phyloP scores from a whole-genome alignment of 768 basidiomycete genomes.

The Agaricus subrufescens region DNA sequence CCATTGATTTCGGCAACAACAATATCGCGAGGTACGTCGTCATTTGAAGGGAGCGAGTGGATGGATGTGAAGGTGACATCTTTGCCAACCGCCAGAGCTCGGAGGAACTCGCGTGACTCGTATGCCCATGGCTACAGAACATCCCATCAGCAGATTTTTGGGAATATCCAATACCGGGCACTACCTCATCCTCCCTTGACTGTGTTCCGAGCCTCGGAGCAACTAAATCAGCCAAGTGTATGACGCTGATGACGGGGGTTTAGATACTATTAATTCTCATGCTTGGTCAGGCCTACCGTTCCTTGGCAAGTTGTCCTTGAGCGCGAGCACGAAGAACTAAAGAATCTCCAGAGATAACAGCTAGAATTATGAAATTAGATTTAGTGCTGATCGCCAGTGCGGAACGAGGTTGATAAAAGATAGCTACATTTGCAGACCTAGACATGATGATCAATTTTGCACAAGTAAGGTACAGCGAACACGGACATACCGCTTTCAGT shows the following conservation, averaged over 20 bases:
- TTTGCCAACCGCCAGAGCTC: slow-evolving; percentile 83
- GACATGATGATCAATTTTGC: slow-evolving; percentile 3
- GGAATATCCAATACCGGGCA: slow-evolving; percentile 8
- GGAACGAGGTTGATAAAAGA: not conserved
- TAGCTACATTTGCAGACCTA: slow-evolving; percentile 61
- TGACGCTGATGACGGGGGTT: slow-evolving; percentile 44
- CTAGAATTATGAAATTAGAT: slow-evolving; percentile 36
- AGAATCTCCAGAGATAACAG: slow-evolving; percentile 88
- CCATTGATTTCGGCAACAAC: slow-evolving; percentile 72
- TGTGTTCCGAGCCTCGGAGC: slow-evolving; percentile 84
- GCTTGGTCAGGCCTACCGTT: slow-evolving; percentile 49
- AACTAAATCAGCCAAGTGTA: slow-evolving; percentile 84
- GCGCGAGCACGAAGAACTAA: slow-evolving; percentile 77
- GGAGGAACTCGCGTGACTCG: slow-evolving; percentile 89
- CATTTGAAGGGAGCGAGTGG: slow-evolving; percentile 73
- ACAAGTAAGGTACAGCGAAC: not conserved
- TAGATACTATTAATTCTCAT: not conserved
- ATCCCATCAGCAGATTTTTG: not conserved
- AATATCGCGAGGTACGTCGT: slow-evolving; percentile 75
- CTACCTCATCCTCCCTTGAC: slow-evolving; percentile 84
- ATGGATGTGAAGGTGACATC: slow-evolving; percentile 80
- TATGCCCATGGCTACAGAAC: slow-evolving; percentile 75
- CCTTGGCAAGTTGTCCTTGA: slow-evolving; percentile 87
- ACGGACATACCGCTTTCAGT: slow-evolving; percentile 62
- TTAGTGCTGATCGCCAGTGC: slow-evolving; percentile 1